These are phyloP conservation scores for Penicillium janthinellum DNA, from an alignment of 2,329 filamentous ascomycete species.

Conservation along the genomic window DNA sequence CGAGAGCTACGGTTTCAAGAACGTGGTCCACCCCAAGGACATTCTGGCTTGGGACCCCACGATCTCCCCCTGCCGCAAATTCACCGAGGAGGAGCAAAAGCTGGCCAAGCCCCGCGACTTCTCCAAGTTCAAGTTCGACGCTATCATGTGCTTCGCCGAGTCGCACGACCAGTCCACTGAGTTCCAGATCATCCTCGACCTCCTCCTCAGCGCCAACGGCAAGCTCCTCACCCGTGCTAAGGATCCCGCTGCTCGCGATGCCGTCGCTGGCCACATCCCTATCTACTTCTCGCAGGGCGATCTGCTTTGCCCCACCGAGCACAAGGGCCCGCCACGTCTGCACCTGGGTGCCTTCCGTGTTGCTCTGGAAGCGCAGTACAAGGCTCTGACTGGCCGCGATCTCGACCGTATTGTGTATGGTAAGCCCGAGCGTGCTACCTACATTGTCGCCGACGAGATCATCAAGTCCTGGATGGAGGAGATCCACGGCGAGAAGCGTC, in stretches of 20 bases:
- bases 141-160: conserved; percentile 75
- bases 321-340: conserved; percentile 66
- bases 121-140: conserved; percentile 69
- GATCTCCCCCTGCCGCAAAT: conserved; percentile 69
- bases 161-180: conserved; percentile 73
- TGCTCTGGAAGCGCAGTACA: conserved; percentile 67
- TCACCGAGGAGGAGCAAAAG: conserved; percentile 67
- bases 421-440: conserved; percentile 72
- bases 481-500: conserved; percentile 70
- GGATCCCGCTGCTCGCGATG: conserved; percentile 58
- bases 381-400: conserved; percentile 67
- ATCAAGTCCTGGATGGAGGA: conserved; percentile 73
- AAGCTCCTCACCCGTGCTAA: conserved; percentile 65
- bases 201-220: conserved; percentile 69
- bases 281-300: conserved; percentile 73
- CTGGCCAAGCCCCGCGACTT: conserved; percentile 71
- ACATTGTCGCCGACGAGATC: conserved; percentile 76
- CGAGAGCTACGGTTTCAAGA: conserved; percentile 72
- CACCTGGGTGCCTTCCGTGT: conserved; percentile 74
- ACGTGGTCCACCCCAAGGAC: conserved; percentile 73
- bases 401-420: conserved; percentile 76
- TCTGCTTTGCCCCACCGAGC: conserved; percentile 65
- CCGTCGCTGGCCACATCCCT: conserved; percentile 59
- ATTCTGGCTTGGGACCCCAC: conserved; percentile 69
- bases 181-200: conserved; percentile 74